Evolutionary conservation across 352 stramenopile species (phyloP), one percentile per base, ranked within the genome.

Genomic region (Phytopythium chamaehyphon): DNA sequence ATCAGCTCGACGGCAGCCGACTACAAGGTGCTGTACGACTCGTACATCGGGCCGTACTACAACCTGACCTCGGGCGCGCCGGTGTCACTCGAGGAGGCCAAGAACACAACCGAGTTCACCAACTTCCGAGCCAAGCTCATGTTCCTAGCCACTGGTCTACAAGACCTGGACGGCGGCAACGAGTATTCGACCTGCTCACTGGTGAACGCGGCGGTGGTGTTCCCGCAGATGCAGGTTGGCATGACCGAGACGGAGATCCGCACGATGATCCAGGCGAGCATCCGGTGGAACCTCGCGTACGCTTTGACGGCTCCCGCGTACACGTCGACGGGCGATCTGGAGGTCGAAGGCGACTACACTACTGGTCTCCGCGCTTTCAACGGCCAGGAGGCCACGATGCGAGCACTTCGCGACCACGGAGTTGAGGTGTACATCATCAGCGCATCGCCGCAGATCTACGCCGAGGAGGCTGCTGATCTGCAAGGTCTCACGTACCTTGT

Each of bases 371-470:
- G 75, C 18, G 60, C 74, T 38, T 86, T 83, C 51, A 83, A 82
- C 47, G 75, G 75, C 15, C 71, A 86, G 46, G 72, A 86, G 54
- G 73, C 75, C 0, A 67, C 57, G 10, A 83, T 86, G 71, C 72
- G 72, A 18, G 69, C 61, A 16, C 58, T 83, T 26, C 64, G 70
- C 40, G 67, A 63, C 5, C 50, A 62, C 26, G 63, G 55, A 36
- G 57, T 67, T 10, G 70, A 80, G 28, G 71, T 86, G 16, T 83
- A 76, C 59, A 62, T 86, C 43, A 83, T 86, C 65, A 83, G 71
- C 33, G 75, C 75, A 33, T 83, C 75, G 16, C 75, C 75, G 19
- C 50, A 83, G 49, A 59, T 78, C 4, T 84, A 68, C 42, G 75
- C 76, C 18, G 70, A 77, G 37, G 72, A 80, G 38, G 72, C 73